Evolutionary conservation across 2,329 filamentous ascomycete species (phyloP).

Genomic region (Colletotrichum melonis): DNA sequence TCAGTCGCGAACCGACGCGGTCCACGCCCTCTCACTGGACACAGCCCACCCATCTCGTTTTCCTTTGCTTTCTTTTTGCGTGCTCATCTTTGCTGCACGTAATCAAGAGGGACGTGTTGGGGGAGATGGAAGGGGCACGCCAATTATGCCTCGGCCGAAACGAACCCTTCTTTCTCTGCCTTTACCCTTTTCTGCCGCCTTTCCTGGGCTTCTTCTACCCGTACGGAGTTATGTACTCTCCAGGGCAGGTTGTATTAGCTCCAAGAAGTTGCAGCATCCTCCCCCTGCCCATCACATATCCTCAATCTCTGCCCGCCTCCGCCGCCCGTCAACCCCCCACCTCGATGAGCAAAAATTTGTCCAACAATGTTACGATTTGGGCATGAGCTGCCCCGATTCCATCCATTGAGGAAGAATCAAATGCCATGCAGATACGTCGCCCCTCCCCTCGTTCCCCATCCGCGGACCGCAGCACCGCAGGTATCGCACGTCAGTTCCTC

Average conservation of each 20-base stretch:
- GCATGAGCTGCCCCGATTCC: background rate
- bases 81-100: slow-evolving; percentile 30
- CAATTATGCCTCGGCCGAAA: slow-evolving; percentile 2
- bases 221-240: no score
- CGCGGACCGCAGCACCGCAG: background rate
- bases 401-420: background rate
- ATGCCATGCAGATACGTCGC: background rate
- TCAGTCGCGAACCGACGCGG: slow-evolving; percentile 6
- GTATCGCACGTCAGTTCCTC: background rate
- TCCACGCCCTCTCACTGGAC: background rate
- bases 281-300: background rate
- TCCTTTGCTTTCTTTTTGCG: slow-evolving; percentile 33
- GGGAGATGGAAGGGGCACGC: background rate
- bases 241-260: background rate
- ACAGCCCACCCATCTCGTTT: background rate
- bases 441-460: background rate
- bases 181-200: no score
- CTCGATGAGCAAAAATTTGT: background rate
- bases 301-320: background rate
- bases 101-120: slow-evolving; percentile 1
- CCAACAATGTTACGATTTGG: background rate
- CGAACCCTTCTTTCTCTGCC: background rate
- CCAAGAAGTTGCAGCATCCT: background rate
- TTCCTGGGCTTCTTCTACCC: background rate
- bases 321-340: background rate